Percentiles rank a stretch among this genome's conserved stretches.
Conservation (phyloP, 2,329 filamentous ascomycete genomes). For the Scytalidium sp. region DNA sequence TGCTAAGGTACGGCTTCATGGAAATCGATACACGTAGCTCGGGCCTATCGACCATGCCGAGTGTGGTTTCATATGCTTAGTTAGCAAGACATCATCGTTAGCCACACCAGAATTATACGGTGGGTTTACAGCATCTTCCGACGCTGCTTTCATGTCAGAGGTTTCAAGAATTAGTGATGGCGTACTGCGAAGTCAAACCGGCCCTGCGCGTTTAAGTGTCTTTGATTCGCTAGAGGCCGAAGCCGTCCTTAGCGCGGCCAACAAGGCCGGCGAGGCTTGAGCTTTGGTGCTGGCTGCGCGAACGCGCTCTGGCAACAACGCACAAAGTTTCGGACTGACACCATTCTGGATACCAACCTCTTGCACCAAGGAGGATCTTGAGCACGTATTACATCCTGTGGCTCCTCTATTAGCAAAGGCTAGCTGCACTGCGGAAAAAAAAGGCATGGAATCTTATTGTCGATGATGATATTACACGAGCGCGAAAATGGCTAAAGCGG, state of each 20-base stretch:
- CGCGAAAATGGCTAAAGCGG: conserved; percentile 5
- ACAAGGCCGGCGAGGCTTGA: not conserved
- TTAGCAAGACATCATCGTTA: too few species aligned
- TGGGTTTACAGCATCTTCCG: too few species aligned
- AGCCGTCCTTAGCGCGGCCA: not conserved
- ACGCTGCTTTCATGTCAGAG: too few species aligned
- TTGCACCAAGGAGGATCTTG: not conserved
- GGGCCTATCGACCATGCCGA: too few species aligned
- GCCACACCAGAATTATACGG: too few species aligned
- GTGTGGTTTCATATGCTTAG: too few species aligned
- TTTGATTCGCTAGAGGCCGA: too few species aligned
- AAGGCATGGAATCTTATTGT: not conserved
- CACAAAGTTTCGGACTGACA: not conserved
- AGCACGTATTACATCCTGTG: not conserved
- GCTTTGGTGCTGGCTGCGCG: not conserved
- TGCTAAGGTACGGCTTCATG: not conserved
- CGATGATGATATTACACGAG: conserved; percentile 2
- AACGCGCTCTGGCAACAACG: conserved; percentile 1
- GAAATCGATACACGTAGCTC: not conserved
- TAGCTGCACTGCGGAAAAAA: not conserved
- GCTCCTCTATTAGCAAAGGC: not conserved
- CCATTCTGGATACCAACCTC: not conserved
- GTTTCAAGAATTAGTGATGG: too few species aligned
- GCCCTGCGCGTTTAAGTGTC: too few species aligned
- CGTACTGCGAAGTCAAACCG: too few species aligned